These are phyloP conservation scores for Quercus phellos DNA, from an alignment of 331 rosid species.

Conservation along the genomic window DNA sequence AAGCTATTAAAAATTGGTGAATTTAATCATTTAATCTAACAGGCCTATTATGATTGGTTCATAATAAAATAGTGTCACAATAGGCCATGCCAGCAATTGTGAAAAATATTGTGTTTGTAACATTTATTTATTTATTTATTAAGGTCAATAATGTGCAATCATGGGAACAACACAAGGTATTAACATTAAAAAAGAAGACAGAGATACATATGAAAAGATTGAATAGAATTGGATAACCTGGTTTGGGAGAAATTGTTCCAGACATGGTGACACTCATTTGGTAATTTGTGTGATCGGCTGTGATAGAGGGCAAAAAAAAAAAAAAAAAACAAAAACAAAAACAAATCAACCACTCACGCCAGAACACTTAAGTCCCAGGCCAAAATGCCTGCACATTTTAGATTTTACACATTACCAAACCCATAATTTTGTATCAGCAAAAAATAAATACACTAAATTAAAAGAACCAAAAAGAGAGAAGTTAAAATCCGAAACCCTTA, in stretches of 20 bases:
- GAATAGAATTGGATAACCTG: conserved; percentile 24
- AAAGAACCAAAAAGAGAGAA: background rate
- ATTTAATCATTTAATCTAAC: no score
- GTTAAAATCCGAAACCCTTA: background rate
- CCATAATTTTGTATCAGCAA: conserved; percentile 6
- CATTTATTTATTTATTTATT: no score
- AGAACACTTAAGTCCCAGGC: conserved; percentile 28
- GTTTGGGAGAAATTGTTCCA: conserved; percentile 35
- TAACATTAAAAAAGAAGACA: background rate
- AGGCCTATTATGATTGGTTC: no score
- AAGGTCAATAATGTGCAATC: no score
- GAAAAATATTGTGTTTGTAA: no score
- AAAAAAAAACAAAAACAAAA: background rate
- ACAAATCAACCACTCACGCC: conserved; percentile 52
- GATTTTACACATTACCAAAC: conserved; percentile 9
- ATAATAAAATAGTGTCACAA: no score
- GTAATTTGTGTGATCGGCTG: conserved; percentile 15
- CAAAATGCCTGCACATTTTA: conserved; percentile 49
- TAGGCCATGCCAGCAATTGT: no score
- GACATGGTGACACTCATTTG: conserved; percentile 39
- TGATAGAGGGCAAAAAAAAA: background rate
- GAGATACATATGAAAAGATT: background rate
- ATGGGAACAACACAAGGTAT: background rate
- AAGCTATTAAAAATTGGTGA: no score
- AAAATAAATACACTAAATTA: background rate